Conservation (phyloP, 2,329 filamentous ascomycete genomes). For the Fusarium continuum region DNA sequence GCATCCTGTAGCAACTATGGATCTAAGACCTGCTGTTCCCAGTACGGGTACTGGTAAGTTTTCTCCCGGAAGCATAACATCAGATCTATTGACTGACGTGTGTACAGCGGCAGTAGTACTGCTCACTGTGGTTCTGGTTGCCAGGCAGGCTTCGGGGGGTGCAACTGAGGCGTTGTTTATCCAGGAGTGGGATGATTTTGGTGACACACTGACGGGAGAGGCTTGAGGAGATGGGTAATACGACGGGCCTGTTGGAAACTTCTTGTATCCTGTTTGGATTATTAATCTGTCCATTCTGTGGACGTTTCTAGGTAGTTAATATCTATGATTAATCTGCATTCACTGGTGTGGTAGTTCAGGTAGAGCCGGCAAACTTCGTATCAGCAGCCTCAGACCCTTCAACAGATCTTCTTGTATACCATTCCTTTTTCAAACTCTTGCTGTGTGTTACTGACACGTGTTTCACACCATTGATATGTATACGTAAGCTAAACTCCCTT, state of each 20-base stretch:
- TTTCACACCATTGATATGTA: not conserved
- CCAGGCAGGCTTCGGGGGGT: conserved; percentile 48
- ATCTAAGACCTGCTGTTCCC: conserved; percentile 50
- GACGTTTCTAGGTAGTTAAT: not conserved
- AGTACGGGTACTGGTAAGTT: conserved; percentile 49
- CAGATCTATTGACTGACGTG: conserved; percentile 6
- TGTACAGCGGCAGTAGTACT: conserved; percentile 41
- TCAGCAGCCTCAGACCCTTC: not conserved
- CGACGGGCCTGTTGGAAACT: not conserved
- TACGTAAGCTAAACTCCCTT: not conserved
- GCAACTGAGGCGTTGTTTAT: conserved; percentile 34
- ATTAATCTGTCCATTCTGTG: not conserved
- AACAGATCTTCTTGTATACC: not conserved
- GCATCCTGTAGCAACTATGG: conserved; percentile 48
- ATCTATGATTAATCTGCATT: not conserved
- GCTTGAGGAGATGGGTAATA: conserved; percentile 13
- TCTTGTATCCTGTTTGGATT: conserved; percentile 2
- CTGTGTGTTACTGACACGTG: not conserved
- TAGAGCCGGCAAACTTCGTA: not conserved
- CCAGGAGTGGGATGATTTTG: not conserved
- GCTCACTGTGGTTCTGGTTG: conserved; percentile 49
- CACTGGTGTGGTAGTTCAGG: not conserved
- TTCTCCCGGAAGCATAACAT: not conserved
- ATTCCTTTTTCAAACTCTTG: not conserved
- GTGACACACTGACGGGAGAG: conserved; percentile 1